A percentile compares a stretch with the other conserved stretches of the same genome.
These are phyloP conservation scores for Coemansia sp. DNA, from an alignment of 192 early-diverging fungal genomes.

Conservation along the genomic window DNA sequence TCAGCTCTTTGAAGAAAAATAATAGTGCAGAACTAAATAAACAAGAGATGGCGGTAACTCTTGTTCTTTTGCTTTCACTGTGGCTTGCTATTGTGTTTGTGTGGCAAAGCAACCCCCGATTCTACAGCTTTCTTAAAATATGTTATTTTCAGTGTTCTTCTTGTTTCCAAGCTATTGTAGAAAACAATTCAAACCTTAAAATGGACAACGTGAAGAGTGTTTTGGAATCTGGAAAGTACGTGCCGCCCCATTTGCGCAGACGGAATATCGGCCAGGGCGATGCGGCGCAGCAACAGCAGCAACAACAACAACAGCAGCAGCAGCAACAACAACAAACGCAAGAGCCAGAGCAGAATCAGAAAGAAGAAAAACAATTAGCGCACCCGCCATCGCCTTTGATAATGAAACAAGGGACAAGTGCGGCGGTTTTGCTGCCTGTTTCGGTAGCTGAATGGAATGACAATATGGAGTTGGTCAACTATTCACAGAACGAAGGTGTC, in stretches of 20 bases:
- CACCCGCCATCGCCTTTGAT: not conserved
- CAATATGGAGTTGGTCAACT: slow-evolving; percentile 14
- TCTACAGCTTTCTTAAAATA: not conserved
- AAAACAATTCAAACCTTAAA: not conserved
- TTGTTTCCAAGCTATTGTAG: not conserved
- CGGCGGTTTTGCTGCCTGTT: slow-evolving; percentile 3
- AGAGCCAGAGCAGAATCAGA: slow-evolving; percentile 4
- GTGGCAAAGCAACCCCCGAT: not conserved
- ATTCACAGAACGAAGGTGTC: slow-evolving; percentile 25
- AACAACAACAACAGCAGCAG: not conserved
- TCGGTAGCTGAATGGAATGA: slow-evolving; percentile 20
- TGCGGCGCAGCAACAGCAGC: not conserved
- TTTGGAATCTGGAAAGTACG: slow-evolving; percentile 2
- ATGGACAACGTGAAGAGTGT: not conserved
- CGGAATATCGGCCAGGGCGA: not conserved
- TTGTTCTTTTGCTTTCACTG: not conserved
- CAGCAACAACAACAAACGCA: not conserved
- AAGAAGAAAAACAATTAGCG: not conserved
- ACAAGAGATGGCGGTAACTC: not conserved
- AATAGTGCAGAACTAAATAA: not conserved
- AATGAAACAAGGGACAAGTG: not conserved
- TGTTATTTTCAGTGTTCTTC: not conserved
- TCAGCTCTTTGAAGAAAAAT: not conserved
- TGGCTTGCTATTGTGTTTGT: not conserved
- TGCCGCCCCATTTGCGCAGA: slow-evolving; percentile 20